Conservation (phyloP, 805 yeast species). For the Cyberlindnera nakhonratchasimensis region DNA sequence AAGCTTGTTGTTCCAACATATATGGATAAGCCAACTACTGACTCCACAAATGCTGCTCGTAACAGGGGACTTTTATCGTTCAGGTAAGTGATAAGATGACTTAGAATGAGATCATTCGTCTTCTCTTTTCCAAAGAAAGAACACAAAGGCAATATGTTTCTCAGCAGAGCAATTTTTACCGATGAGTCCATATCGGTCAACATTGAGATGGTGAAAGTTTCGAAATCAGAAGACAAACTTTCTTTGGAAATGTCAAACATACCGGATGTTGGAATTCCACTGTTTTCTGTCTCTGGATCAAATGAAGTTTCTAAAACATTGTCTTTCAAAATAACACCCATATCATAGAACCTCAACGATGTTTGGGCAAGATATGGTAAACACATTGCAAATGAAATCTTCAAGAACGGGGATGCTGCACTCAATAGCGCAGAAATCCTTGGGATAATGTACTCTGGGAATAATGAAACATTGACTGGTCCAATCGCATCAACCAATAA, state of each 20-base stretch:
- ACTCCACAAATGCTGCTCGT: slow-evolving; percentile 65
- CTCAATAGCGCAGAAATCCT: slow-evolving; percentile 47
- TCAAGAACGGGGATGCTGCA: slow-evolving; percentile 43
- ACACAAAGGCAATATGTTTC: slow-evolving; percentile 73
- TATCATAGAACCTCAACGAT: slow-evolving; percentile 60
- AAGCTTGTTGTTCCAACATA: slow-evolving; percentile 78
- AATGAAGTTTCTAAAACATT: slow-evolving; percentile 31
- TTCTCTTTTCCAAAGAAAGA: slow-evolving; percentile 81
- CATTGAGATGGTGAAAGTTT: slow-evolving; percentile 57
- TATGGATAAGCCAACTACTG: slow-evolving; percentile 70
- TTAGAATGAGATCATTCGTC: slow-evolving; percentile 82
- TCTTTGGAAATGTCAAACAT: slow-evolving; percentile 39
- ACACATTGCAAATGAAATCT: slow-evolving; percentile 67
- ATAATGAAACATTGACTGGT: slow-evolving; percentile 71
- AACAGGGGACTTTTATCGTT: slow-evolving; percentile 73
- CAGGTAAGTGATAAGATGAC: slow-evolving; percentile 87
- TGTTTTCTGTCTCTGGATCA: slow-evolving; percentile 46
- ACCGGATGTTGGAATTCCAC: slow-evolving; percentile 31
- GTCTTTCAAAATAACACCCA: slow-evolving; percentile 48
- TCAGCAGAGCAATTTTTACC: slow-evolving; percentile 68
- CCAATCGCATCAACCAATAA: slow-evolving; percentile 59
- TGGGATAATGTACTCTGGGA: slow-evolving; percentile 81
- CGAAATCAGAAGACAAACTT: slow-evolving; percentile 52
- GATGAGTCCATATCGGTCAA: slow-evolving; percentile 65
- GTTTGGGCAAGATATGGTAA: slow-evolving; percentile 68